Conservation (phyloP, 2,329 filamentous ascomycete genomes). For the Trichoderma oligosporum region DNA sequence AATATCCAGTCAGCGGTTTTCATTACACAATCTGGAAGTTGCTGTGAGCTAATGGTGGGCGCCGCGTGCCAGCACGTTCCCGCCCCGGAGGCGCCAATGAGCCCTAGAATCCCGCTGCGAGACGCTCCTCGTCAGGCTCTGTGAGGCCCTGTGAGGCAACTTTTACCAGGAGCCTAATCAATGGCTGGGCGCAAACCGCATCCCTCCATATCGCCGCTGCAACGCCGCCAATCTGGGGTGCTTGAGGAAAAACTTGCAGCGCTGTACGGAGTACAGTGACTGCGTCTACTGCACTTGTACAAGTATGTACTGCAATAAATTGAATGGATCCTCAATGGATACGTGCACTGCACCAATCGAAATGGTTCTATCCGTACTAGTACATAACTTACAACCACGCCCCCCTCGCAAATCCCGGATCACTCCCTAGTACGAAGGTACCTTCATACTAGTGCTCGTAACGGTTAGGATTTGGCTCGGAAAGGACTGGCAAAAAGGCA, state of each 20-base stretch:
- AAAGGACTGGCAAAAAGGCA: neutral
- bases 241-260: no score
- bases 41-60: constrained; percentile 30
- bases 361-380: neutral
- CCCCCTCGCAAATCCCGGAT: neutral
- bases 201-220: constrained; percentile 12
- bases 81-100: constrained; percentile 13
- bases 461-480: no score
- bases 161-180: neutral
- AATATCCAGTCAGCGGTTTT: constrained; percentile 42
- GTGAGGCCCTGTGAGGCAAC: neutral
- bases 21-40: constrained; percentile 46
- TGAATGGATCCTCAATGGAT: no score
- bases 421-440: no score
- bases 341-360: no score
- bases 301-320: no score
- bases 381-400: no score
- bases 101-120: constrained; percentile 1
- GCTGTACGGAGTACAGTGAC: no score
- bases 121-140: neutral
- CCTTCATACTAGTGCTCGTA: no score
- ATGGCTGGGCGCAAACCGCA: constrained; percentile 12
- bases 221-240: constrained; percentile 7
- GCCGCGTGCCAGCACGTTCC: constrained; percentile 20
- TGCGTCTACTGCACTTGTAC: no score